Evolutionary conservation across 805 yeast genomes (phyloP), one percentile per base, ranked within the genome.

Genomic region (Candida glaebosa): DNA sequence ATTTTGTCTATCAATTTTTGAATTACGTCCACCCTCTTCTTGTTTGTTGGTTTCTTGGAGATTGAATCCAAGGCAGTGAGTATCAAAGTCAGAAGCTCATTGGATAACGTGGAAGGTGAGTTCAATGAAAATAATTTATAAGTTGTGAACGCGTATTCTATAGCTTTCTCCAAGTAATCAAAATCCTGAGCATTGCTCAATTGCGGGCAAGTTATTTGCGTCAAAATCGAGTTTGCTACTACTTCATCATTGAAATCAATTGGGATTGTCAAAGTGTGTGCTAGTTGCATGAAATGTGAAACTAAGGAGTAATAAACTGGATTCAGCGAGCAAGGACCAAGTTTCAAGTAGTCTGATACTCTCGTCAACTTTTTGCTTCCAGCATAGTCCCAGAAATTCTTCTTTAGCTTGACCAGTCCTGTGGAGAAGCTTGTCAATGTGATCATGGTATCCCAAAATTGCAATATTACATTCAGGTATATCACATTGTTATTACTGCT

Each of bases 281-380:
- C 41, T 3, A 54, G 34, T 10, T 40, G 38, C 24, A 69, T 57
- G 22, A 69, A 52, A 1, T 48, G 41, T 2, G 40, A 39, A 15
- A 69, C 38, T 7, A 52, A 37, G 2, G 44, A 42, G 48, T 77
- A 84, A 52, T 79, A 82, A 0, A 61, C 47, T 0, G 81, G 73
- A 20, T 67, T 63, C 38, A 85, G 78, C 38, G 68, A 69, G 36
- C 81, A 66, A 2, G 78, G 76, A 0, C 88, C 84, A 10, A 79
- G 46, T 9, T 62, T 62, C 16, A 84, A 49, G 46, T 81, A 72
- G 0, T 62, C 71, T 1, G 66, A 35, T 8, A 84, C 52, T 43
- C 70, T 71, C 1, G 79, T 48, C 3, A 62, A 61, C 42, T 57
- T 47, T 41, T 67, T 66, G 35, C 52, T 49, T 14, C 82, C 82